Base-by-base conservation (phyloP, 495 filamentous ascomycete genomes). In the Daldinia vernicosa region DNA sequence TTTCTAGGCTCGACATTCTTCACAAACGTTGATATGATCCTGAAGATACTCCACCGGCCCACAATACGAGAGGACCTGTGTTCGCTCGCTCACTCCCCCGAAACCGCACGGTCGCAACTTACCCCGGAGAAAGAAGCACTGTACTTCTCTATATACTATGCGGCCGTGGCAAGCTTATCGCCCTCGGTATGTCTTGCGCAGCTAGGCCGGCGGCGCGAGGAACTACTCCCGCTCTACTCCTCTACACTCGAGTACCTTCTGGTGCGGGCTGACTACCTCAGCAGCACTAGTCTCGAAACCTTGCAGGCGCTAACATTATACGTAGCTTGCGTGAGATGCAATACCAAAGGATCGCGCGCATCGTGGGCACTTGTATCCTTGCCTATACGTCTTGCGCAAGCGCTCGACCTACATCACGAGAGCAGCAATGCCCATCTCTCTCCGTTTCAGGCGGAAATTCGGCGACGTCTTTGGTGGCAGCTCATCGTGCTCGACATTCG, bases 381-480 rank as follows among this genome's bases (percentile, higher is more conserved):
- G 1, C 83, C 88, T 3, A 80, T 93, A 24, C 87, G 92, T 3
- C 87, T 94, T 55, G 90, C 89, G 4, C 90, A 93, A 62, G 87
- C 86, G 5, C 75, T 93, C 7, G 86, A 89, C 8, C 78, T 95
- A 9, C 92, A 93, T 75, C 84, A 88, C 3, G 92, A 94, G 67
- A 88, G 87, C 1, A 79, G 78, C 12, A 66, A 63, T 47, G 30
- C 69, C 3, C 43, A 53, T n/a, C 87, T 91, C 6, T 79, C 82
- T 0, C 87, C 90, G 0, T 92, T 91, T 61, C 90, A 93, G 52
- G 87, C 86, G 0, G 92, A 95, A 79, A 88, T 92, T 83, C 85
- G 92, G 28, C 85, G 92, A 45, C 84, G 92, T 3, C 75, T 94
- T 0, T 95, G 92, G 92, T 92, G 90, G 87, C 87, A 92, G 74